A percentile compares a stretch with the other conserved stretches of the same genome.
Conservation (phyloP, 1,284 basidiomycete genomes). For the Ceratobasidium sp. region DNA sequence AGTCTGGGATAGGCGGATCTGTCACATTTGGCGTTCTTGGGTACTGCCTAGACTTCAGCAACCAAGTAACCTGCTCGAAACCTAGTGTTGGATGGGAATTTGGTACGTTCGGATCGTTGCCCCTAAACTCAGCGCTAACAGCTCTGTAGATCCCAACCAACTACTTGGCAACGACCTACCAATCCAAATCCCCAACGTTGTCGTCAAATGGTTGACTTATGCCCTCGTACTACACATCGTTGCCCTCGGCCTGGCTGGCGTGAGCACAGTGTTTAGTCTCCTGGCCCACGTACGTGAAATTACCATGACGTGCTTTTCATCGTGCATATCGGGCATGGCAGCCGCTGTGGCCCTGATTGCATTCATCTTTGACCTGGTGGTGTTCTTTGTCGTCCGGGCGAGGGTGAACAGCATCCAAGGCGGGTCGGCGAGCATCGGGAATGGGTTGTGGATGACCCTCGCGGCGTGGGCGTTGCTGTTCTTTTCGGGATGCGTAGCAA, state of each 20-base stretch:
- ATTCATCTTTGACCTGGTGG: constrained; percentile 83
- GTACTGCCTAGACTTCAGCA: constrained; percentile 71
- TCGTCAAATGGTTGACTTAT: constrained; percentile 90
- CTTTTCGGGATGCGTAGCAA: constrained; percentile 85
- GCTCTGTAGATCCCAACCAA: constrained; percentile 70
- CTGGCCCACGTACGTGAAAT: constrained; percentile 85
- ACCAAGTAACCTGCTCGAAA: constrained; percentile 70
- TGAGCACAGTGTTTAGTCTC: constrained; percentile 76
- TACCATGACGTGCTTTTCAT: constrained; percentile 83
- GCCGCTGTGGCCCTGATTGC: constrained; percentile 76
- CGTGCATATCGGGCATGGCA: constrained; percentile 78
- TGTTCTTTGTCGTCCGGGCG: constrained; percentile 84
- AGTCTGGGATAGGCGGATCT: constrained; percentile 59
- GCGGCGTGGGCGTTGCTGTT: constrained; percentile 82
- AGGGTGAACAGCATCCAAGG: constrained; percentile 72
- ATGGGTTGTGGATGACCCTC: constrained; percentile 84
- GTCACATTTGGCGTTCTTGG: constrained; percentile 86
- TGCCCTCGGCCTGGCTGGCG: constrained; percentile 73
- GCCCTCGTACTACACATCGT: constrained; percentile 86
- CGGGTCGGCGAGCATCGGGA: constrained; percentile 76
- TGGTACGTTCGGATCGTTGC: constrained; percentile 57
- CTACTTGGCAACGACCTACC: constrained; percentile 70
- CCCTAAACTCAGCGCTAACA: constrained; percentile 3
- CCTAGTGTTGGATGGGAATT: constrained; percentile 83
- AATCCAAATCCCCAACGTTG: constrained; percentile 72